phyloP scores from a whole-genome alignment of 371 early-diverging fungal species.

The Dentiscutata heterogama region DNA sequence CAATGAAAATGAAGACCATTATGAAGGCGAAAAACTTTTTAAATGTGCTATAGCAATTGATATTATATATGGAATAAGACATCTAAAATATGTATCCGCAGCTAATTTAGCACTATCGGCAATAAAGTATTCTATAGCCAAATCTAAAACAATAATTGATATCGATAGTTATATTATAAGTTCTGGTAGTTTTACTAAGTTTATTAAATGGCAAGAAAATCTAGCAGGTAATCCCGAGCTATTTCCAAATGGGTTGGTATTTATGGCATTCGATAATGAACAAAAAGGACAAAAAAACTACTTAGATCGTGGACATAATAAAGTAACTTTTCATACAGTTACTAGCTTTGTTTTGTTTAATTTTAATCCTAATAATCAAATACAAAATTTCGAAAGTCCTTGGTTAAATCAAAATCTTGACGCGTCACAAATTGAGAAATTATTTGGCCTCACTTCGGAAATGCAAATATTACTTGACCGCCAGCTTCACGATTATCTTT shows the following conservation, averaged over 20 bases:
- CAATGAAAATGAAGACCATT: constrained; percentile 26
- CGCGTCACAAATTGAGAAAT: not conserved
- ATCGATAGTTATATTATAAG: constrained; percentile 38
- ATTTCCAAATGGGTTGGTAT: not conserved
- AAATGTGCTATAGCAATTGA: constrained; percentile 28
- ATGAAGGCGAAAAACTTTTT: constrained; percentile 36
- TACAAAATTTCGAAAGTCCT: constrained; percentile 8
- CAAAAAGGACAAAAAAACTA: constrained; percentile 31
- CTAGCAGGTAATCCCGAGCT: not conserved
- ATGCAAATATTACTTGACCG: not conserved
- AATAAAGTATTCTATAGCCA: constrained; percentile 30
- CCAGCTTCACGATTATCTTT: not conserved
- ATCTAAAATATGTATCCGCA: constrained; percentile 37
- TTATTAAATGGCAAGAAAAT: constrained; percentile 33
- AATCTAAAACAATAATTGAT: constrained; percentile 34
- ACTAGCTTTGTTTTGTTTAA: constrained; percentile 33
- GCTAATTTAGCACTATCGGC: constrained; percentile 30
- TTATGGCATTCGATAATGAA: constrained; percentile 16
- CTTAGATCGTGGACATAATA: constrained; percentile 30
- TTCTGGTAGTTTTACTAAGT: constrained; percentile 13
- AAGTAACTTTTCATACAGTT: constrained; percentile 25
- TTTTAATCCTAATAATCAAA: constrained; percentile 1
- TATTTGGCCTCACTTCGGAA: not conserved
- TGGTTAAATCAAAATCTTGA: not conserved
- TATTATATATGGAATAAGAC: constrained; percentile 19